Base-by-base conservation (phyloP, 495 filamentous ascomycete species). In the Penicillium simplicissimum region DNA sequence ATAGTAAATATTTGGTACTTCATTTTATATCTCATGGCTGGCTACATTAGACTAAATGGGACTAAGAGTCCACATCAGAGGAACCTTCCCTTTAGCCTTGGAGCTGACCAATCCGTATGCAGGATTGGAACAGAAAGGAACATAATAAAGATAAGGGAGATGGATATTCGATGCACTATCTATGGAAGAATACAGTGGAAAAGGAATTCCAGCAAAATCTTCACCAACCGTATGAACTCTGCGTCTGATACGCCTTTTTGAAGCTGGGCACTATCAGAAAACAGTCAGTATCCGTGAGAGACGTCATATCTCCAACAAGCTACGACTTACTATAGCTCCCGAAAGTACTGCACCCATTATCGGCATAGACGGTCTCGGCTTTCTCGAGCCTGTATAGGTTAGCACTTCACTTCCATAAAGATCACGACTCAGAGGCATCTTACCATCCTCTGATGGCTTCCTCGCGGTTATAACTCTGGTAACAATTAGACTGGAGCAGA, bases 401-500 rank as follows among this genome's bases (percentile, higher is more conserved):
- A 66, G 48, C 36, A 42, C 28, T 48, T 17, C 3, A 36, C 10
- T 19, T 33, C 37, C 45, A n/a, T 11, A 17, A 38, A 17, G 2
- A 37, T 31, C 17, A 0, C 13, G 5, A 25, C 1, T 31, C 2
- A 15, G 28, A n/a, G 33, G 40, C 3, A 9, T 42, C 74, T 58
- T 75, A 78, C 85, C 81, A 91, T 71, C 87, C 82, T 65, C 81
- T 72, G 57, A 96, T 90, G 60, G 87, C 85, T 65, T 85, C 78
- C 64, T 90, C 84, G 36, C 92, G 83, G 64, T 85, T 91, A 42
- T 82, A 80, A 59, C 85, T 86, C 84, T 90, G 42, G 40, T 28
- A 35, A 5, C 33, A 17, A 62, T 74, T 62, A 40, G 19, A 31
- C 28, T 15, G 11, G 8, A 42, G 2, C n/a, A 9, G 9, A n/a